A percentile compares a stretch with the other conserved stretches of the same genome.
These are phyloP conservation scores for Zygotorulaspora danielsina DNA, from an alignment of 805 yeast species.

Conservation along the genomic window DNA sequence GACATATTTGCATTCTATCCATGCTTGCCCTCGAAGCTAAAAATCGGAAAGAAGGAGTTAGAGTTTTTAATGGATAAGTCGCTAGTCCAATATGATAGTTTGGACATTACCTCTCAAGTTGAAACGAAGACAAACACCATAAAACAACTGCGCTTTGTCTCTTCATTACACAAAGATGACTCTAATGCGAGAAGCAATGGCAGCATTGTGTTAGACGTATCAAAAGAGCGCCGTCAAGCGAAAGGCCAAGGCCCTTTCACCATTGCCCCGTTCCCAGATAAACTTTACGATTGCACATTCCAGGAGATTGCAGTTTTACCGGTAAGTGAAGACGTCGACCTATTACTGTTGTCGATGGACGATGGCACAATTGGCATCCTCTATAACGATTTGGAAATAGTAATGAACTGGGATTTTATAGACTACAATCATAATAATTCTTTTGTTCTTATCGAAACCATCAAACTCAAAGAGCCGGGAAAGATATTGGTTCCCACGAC, in stretches of 20 bases:
- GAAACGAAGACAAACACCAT: slow-evolving; percentile 26
- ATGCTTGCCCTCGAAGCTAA: slow-evolving; percentile 44
- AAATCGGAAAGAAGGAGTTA: slow-evolving; percentile 27
- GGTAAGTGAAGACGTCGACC: slow-evolving; percentile 26
- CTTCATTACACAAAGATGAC: slow-evolving; percentile 32
- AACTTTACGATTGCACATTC: slow-evolving; percentile 46
- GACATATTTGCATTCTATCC: slow-evolving; percentile 62
- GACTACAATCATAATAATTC: slow-evolving; percentile 27
- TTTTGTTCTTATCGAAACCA: slow-evolving; percentile 21
- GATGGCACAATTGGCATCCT: slow-evolving; percentile 32
- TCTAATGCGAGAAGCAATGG: slow-evolving; percentile 13
- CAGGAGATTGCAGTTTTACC: slow-evolving; percentile 32
- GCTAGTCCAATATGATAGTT: slow-evolving; percentile 23
- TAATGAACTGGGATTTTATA: slow-evolving; percentile 38
- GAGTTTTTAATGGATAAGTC: slow-evolving; percentile 30
- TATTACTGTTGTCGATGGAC: slow-evolving; percentile 27
- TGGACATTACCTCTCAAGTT: slow-evolving; percentile 14
- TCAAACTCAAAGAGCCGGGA: slow-evolving; percentile 11
- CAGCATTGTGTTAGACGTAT: slow-evolving; percentile 7
- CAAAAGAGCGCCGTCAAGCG: slow-evolving; percentile 8
- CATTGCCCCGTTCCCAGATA: slow-evolving; percentile 51
- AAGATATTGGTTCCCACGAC: slow-evolving; percentile 3
- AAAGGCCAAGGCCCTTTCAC: slow-evolving; percentile 51
- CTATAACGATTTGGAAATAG: slow-evolving; percentile 32
- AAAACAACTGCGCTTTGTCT: slow-evolving; percentile 38